Base-by-base conservation (phyloP, 2,329 filamentous ascomycete genomes). In the Fusarium mangiferae region DNA sequence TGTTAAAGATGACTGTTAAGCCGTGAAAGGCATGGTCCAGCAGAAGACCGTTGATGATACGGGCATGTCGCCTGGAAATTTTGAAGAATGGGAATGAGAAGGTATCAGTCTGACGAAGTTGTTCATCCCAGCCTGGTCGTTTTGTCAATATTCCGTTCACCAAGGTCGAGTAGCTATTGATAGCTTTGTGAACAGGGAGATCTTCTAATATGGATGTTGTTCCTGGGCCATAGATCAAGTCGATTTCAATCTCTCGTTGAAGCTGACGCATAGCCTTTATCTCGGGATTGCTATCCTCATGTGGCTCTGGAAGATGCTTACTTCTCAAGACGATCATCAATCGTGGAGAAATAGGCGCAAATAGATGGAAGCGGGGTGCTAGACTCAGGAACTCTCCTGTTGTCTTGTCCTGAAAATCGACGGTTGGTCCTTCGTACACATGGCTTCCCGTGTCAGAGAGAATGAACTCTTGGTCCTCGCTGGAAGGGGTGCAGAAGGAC, bases 1-100 rank as follows among this genome's bases (percentile, higher is more conserved):
- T 17, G 5, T 41, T 7, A 3, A 30, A 55, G 1, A 41, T n/a
- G 0, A 41, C 2, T 2, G n/a, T 30, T 0, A 3, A 3, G 1
- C 14, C 36, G 2, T 55, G 51, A 10, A 55, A 55, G 8, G 52
- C 36, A 3, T 55, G 52, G 13, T 41, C 36, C 2, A 55, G 5
- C 0, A 30, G 36, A 55, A 41, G 36, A 20, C 35, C 36, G 12
- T 55, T 41, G 0, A 55, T 39, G 0, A n/a, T 20, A 4, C 20
- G 20, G 0, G 0, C 3, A 13, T 41, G 36, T 2, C 3, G 11
- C 26, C 7, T 41, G 10, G 24, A 13, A 7, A 41, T 14, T 14
- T n/a, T 14, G 2, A 30, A 55, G 15, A 55, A 41, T 2, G 20
- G 20, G 14, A 18, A 55, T n/a, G 36, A 30, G 26, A 55, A 55